Conservation (phyloP, 2,329 filamentous ascomycete species). For the Fusarium tjaetaba region DNA sequence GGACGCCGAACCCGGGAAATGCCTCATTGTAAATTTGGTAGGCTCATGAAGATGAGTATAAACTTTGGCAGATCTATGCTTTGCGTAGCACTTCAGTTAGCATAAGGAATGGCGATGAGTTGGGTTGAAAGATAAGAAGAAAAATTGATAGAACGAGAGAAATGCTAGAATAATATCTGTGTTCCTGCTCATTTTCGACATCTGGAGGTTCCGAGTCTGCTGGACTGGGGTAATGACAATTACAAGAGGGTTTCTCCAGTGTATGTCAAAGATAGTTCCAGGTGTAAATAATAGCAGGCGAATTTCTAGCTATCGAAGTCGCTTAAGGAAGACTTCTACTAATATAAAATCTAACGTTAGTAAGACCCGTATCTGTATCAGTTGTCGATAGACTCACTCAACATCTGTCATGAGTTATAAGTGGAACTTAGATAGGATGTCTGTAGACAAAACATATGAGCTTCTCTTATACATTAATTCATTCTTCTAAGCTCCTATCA, state of each 20-base stretch:
- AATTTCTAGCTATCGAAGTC: rapidly evolving
- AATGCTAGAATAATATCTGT: too few relatives aligned
- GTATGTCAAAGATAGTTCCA: background rate
- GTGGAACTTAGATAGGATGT: rapidly evolving
- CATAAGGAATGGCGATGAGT: too few relatives aligned
- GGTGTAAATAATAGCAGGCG: rapidly evolving
- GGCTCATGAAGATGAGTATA: rapidly evolving
- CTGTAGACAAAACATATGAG: background rate
- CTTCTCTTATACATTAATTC: rapidly evolving
- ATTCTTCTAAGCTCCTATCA: rapidly evolving
- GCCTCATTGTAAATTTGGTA: rapidly evolving
- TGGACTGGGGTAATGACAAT: rapidly evolving
- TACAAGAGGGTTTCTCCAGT: rapidly evolving
- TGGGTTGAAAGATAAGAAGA: too few relatives aligned
- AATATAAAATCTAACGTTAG: too few relatives aligned
- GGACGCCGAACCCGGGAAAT: rapidly evolving
- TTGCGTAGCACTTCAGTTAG: rapidly evolving
- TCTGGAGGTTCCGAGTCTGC: too few relatives aligned
- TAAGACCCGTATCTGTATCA: too few relatives aligned
- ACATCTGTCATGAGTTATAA: background rate
- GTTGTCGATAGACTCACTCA: background rate
- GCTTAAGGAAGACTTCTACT: rapidly evolving
- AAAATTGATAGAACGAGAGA: too few relatives aligned
- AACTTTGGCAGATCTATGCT: rapidly evolving
- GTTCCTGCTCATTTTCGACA: too few relatives aligned